Evolutionary conservation across 495 filamentous ascomycete species (phyloP).

Genomic region (Haplographium delicatum): DNA sequence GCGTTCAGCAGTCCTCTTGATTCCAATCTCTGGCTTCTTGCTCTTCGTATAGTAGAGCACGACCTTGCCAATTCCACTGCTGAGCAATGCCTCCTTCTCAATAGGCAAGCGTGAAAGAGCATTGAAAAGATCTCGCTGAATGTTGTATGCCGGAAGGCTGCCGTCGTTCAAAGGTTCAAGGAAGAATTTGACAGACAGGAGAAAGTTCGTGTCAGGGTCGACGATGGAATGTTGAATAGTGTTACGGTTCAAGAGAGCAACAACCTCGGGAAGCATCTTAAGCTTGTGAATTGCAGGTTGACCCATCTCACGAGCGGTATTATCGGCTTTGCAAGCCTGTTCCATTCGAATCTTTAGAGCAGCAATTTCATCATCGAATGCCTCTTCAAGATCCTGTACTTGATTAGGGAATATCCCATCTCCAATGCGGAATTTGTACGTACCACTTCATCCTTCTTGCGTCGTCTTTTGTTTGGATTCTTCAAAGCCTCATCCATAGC

Average conservation of each 20-base stretch:
- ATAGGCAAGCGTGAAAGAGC: conserved; percentile 75
- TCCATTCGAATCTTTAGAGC: conserved; percentile 87
- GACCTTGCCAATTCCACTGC: conserved; percentile 92
- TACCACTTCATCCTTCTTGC: conserved; percentile 86
- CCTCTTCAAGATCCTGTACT: conserved; percentile 73
- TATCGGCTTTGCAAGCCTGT: conserved; percentile 81
- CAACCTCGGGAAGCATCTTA: conserved; percentile 89
- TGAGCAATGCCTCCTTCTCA: conserved; percentile 80
- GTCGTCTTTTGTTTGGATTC: conserved; percentile 71
- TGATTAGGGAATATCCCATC: background rate
- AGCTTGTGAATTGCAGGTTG: conserved; percentile 88
- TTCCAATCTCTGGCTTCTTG: conserved; percentile 74
- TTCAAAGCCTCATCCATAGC: conserved; percentile 84
- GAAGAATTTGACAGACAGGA: conserved; percentile 94
- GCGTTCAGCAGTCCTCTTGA: conserved; percentile 90
- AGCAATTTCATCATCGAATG: conserved; percentile 85
- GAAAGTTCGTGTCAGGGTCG: conserved; percentile 90
- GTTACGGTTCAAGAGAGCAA: conserved; percentile 80
- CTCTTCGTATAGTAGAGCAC: conserved; percentile 94
- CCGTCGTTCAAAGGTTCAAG: conserved; percentile 93
- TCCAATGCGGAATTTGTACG: conserved; percentile 25
- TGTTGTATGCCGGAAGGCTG: conserved; percentile 88
- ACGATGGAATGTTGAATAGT: conserved; percentile 74
- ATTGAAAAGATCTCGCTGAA: conserved; percentile 89
- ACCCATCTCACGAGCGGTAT: conserved; percentile 66